Base-by-base conservation (phyloP, 108 stramenopile genomes). In the Skeletonema menzelii region DNA sequence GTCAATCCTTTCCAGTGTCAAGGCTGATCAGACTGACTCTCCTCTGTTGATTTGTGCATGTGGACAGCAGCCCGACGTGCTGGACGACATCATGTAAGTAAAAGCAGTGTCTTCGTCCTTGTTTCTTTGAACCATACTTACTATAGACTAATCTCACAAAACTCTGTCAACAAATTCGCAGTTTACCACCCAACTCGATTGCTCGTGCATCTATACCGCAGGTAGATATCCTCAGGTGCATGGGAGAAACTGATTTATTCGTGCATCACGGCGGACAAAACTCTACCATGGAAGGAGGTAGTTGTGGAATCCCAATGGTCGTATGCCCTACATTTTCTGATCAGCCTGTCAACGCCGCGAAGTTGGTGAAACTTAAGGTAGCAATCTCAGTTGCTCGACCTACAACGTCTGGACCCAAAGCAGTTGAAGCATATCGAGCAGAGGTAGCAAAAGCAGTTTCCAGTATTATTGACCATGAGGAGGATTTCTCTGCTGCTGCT, bases 271-370 rank as follows among this genome's bases (percentile, higher is more conserved):
- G 72, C 0, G 72, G 72, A 15, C 64, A 73, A 14, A 73, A 73
- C 12, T 31, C 26, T 8, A 34, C 15, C 22, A 64, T 73, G 63
- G 64, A 73, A 73, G 64, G 65, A n/a, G 40, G 63, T 17, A 65
- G 24, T 30, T 46, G 28, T 49, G 72, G 63, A 15, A 22, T 65
- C 4, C 72, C 72, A 26, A 42, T 53, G 27, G 10, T 65, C 10
- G 72, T 73, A 1, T 73, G 72, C 28, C 72, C 72, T 24, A 65
- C 64, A 2, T 60, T 73, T 31, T 15, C 20, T 31, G 72, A 73
- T 30, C 72, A 73, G 27, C 72, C 72, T 20, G 72, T 73, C 3
- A 73, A 73, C 49, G 72, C 72, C n/a, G 64, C 63, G 24, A 73
- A 73, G 35, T 19, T 73, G 10, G 72, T 73, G 15, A 14, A 12